Evolutionary conservation across 352 stramenopile genomes (phyloP).

Genomic region (Phytophthora sp.): DNA sequence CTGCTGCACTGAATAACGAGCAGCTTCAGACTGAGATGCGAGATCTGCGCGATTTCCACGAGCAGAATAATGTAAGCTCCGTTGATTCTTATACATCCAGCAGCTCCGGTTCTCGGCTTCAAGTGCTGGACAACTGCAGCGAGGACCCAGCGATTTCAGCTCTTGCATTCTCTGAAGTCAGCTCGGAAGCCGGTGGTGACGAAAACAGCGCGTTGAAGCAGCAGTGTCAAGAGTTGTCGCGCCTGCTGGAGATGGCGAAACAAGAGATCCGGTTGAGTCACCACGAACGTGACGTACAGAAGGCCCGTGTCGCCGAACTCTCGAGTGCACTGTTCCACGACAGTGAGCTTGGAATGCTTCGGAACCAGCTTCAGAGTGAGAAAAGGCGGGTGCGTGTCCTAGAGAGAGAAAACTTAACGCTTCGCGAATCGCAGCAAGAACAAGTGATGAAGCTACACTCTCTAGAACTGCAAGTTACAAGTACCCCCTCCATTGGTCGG

Average conservation of each 20-base stretch:
- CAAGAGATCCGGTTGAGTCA: conserved; percentile 76
- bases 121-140: conserved; percentile 2
- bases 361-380: conserved; percentile 65
- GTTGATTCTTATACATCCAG: conserved; percentile 14
- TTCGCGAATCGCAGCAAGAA: conserved; percentile 56
- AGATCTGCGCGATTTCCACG: conserved; percentile 53
- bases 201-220: conserved; percentile 41
- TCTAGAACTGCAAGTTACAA: conserved; percentile 39
- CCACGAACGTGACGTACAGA: conserved; percentile 58
- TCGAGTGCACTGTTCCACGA: conserved; percentile 60
- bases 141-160: conserved; percentile 28
- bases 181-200: neutral
- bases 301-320: conserved; percentile 51
- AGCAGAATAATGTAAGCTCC: conserved; percentile 31
- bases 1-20: conserved; percentile 21
- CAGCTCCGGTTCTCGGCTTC: neutral
- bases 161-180: conserved; percentile 5
- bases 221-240: conserved; percentile 57
- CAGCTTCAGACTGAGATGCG: conserved; percentile 49
- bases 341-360: conserved; percentile 52
- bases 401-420: conserved; percentile 59
- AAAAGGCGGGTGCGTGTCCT: conserved; percentile 66
- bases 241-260: conserved; percentile 72
- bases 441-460: conserved; percentile 62
- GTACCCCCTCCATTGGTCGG: neutral